A percentile compares a stretch with the other conserved stretches of the same genome.
phyloP scores from a whole-genome alignment of 441 rosid genomes.

The Populus hybrid region DNA sequence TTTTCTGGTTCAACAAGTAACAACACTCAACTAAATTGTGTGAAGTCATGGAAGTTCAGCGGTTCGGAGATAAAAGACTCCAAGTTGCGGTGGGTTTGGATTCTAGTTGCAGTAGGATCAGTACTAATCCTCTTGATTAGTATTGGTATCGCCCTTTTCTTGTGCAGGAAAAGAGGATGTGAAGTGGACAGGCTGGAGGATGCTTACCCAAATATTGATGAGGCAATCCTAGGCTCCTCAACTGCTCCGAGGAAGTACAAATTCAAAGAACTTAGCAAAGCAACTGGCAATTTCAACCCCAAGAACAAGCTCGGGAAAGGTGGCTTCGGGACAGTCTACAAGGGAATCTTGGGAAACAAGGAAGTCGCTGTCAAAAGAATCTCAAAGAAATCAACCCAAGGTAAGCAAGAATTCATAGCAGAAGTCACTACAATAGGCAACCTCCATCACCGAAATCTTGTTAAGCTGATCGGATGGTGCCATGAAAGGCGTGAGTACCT shows the following conservation, averaged over 20 bases:
- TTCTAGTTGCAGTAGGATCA: slow-evolving; percentile 20
- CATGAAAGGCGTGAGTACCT: slow-evolving; percentile 48
- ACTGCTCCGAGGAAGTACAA: slow-evolving; percentile 49
- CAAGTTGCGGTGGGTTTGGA: slow-evolving; percentile 33
- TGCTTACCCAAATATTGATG: slow-evolving; percentile 38
- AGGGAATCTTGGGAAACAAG: slow-evolving; percentile 11
- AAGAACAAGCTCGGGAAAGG: slow-evolving; percentile 65
- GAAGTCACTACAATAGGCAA: slow-evolving; percentile 73
- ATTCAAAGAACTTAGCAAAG: slow-evolving; percentile 48
- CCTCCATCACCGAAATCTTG: slow-evolving; percentile 56
- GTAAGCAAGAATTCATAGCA: slow-evolving; percentile 67
- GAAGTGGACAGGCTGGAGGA: slow-evolving; percentile 24
- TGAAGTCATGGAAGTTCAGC: slow-evolving; percentile 50
- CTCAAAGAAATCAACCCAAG: slow-evolving; percentile 52
- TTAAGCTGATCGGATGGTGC: slow-evolving; percentile 71
- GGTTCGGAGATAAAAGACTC: slow-evolving; percentile 30
- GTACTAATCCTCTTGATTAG: not conserved
- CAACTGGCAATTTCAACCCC: slow-evolving; percentile 44
- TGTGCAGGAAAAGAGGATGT: slow-evolving; percentile 27
- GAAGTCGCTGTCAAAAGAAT: slow-evolving; percentile 65
- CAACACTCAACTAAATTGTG: slow-evolving; percentile 46
- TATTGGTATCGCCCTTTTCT: not conserved
- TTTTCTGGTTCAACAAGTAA: slow-evolving; percentile 63
- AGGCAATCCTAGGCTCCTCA: slow-evolving; percentile 37
- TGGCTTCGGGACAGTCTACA: slow-evolving; percentile 58